Base-by-base conservation (phyloP, 2,329 filamentous ascomycete species). In the Phaeophleospora eucalypticola region DNA sequence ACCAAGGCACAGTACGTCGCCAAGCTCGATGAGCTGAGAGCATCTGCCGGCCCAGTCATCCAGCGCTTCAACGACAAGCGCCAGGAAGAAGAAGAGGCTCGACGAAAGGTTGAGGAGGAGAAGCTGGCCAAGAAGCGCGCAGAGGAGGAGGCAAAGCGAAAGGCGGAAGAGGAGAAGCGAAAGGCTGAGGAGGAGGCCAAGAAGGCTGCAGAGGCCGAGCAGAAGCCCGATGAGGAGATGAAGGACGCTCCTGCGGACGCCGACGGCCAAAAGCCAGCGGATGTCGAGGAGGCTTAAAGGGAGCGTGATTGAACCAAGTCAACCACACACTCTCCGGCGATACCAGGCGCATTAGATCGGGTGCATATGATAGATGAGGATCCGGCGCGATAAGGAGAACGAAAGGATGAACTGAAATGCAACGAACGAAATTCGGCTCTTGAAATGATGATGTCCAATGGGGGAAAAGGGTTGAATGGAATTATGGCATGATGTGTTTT, bases 31-130 rank as follows among this genome's bases (percentile, higher is more conserved):
- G 93, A 98, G 71, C 89, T 98, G 69, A 87, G 89, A 59, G 82
- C 87, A 58, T 80, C 95, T 63, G 87, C 89, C 38, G 93, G 90
- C 14, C 91, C 93, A 49, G 88, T 98, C 64, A 82, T 89, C 56
- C 89, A 95, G 76, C 87, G 91, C 59, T 89, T 95, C 79, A 90
- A 91, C 68, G 93, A 98, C 70, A 95, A 95, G 77, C 75, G 89
- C 55, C 88, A 96, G 71, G 81, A 83, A 51, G 89, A 96, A 72
- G 86, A 89, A 58, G 82, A 87, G 66, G 86, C 84, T 16, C 71
- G 84, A 35, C 81, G 73, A 54, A 76, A 80, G 67, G 75, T 74
- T 35, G 74, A 89, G 65, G 88, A 91, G 63, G 79, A 81, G 62
- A 78, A 73, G 33, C 72, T 71, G 14, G 80, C 78, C 48, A 84